A percentile compares a stretch with the other conserved stretches of the same genome.
phyloP scores from a whole-genome alignment of 1,284 basidiomycete species.

The Boletellus deceptivus region DNA sequence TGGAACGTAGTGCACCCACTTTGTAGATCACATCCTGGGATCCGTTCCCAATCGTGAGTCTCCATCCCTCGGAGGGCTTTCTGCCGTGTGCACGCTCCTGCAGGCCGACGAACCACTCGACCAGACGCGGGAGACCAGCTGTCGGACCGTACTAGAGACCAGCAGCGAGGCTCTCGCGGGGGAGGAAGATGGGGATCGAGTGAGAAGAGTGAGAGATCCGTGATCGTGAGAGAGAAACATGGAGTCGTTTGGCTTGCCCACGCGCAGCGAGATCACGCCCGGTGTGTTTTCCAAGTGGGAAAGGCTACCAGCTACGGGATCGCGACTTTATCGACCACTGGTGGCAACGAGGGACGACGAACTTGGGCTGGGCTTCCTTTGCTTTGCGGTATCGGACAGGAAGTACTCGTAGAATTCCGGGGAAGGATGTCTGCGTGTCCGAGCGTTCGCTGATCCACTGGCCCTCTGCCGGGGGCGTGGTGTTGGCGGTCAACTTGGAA shows the following conservation, averaged over 20 bases:
- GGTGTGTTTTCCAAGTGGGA: conserved; percentile 76
- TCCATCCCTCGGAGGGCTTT: conserved; percentile 63
- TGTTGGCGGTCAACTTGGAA: too few species aligned
- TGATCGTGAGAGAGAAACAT: conserved; percentile 75
- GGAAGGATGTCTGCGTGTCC: conserved; percentile 37
- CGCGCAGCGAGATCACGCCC: conserved; percentile 84
- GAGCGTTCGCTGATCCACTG: neutral
- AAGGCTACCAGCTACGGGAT: conserved; percentile 52
- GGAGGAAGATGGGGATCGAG: conserved; percentile 50
- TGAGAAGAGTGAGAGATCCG: conserved; percentile 46
- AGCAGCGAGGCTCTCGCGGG: conserved; percentile 54
- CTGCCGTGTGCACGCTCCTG: conserved; percentile 68
- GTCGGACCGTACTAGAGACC: conserved; percentile 82
- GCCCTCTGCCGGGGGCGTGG: neutral
- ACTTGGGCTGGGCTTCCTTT: conserved; percentile 62
- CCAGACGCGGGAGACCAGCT: conserved; percentile 61
- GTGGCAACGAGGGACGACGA: conserved; percentile 22
- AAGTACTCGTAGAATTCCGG: conserved; percentile 52
- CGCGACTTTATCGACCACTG: neutral
- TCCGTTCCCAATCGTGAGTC: conserved; percentile 76
- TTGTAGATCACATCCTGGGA: conserved; percentile 90
- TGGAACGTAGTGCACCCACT: conserved; percentile 39
- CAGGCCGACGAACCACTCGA: conserved; percentile 65
- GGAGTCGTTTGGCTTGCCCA: conserved; percentile 83
- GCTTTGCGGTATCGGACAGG: conserved; percentile 57